A percentile compares a stretch with the other conserved stretches of the same genome.
Evolutionary conservation across 805 yeast genomes (phyloP).

Genomic region (Yarrowia porcina): DNA sequence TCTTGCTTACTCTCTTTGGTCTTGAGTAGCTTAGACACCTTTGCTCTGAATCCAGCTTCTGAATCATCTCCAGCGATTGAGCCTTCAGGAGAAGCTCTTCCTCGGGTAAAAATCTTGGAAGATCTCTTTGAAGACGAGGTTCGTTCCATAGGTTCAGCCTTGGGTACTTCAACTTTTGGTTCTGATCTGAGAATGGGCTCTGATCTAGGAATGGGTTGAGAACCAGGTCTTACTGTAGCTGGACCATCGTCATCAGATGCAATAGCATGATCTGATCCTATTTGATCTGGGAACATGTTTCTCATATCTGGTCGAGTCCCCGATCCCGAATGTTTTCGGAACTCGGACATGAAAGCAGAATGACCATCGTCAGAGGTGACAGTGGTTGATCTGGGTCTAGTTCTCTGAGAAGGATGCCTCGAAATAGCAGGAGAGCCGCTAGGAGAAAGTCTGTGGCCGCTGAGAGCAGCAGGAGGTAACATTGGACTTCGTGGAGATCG

Average conservation of each 20-base stretch:
- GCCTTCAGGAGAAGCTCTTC: not conserved
- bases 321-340: not conserved
- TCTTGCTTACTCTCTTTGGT: slow-evolving; percentile 1
- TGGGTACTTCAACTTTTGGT: not conserved
- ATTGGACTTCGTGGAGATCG: not conserved
- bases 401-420: not conserved
- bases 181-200: not conserved
- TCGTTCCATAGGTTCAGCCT: not conserved
- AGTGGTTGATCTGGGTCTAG: not conserved
- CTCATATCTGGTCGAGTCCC: not conserved
- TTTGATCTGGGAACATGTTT: not conserved
- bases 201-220: not conserved
- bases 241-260: not conserved
- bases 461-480: not conserved
- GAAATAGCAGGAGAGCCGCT: not conserved
- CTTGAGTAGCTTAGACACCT: slow-evolving; percentile 5
- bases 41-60: slow-evolving; percentile 5
- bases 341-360: slow-evolving; percentile 3
- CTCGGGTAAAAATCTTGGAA: not conserved
- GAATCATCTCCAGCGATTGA: slow-evolving; percentile 5
- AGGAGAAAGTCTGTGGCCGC: not conserved
- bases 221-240: not conserved
- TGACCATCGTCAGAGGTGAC: slow-evolving; percentile 2
- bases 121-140: not conserved
- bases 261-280: not conserved